Conservation (phyloP, 495 filamentous ascomycete species). For the Diplogelasinospora grovesii region DNA sequence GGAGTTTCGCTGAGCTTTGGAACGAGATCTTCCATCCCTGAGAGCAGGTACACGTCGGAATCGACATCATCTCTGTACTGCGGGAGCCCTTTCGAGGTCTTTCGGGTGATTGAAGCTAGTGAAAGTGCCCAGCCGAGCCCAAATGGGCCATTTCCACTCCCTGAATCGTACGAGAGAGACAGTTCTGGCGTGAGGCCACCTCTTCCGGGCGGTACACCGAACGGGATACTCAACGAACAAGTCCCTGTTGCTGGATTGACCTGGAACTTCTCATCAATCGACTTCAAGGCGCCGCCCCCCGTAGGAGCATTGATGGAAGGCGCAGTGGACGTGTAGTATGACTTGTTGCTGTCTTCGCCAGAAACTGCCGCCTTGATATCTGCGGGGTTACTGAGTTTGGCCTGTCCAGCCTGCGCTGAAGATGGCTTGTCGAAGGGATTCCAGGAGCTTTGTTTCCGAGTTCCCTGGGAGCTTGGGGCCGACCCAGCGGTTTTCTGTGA, state of each 20-base stretch:
- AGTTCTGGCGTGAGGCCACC: conserved; percentile 8
- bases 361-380: too few relatives aligned
- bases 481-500: too few relatives aligned
- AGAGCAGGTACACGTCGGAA: conserved; percentile 1
- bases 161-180: conserved; percentile 22
- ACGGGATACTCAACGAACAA: conserved; percentile 2
- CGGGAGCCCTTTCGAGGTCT: conserved; percentile 23
- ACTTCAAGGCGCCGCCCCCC: background rate
- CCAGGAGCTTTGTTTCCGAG: too few relatives aligned
- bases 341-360: too few relatives aligned
- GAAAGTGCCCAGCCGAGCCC: conserved; percentile 30
- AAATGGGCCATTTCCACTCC: conserved; percentile 27
- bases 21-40: conserved; percentile 2
- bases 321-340: background rate
- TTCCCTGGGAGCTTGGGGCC: too few relatives aligned
- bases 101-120: conserved; percentile 18
- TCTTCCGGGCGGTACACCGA: background rate
- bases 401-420: too few relatives aligned
- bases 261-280: conserved; percentile 4
- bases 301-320: background rate
- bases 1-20: too few relatives aligned
- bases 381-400: too few relatives aligned
- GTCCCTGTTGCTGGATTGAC: conserved; percentile 12
- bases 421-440: too few relatives aligned
- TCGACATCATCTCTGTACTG: conserved; percentile 16